Base-by-base conservation (phyloP, 2,329 filamentous ascomycete genomes). In the Sporothrix inflata region DNA sequence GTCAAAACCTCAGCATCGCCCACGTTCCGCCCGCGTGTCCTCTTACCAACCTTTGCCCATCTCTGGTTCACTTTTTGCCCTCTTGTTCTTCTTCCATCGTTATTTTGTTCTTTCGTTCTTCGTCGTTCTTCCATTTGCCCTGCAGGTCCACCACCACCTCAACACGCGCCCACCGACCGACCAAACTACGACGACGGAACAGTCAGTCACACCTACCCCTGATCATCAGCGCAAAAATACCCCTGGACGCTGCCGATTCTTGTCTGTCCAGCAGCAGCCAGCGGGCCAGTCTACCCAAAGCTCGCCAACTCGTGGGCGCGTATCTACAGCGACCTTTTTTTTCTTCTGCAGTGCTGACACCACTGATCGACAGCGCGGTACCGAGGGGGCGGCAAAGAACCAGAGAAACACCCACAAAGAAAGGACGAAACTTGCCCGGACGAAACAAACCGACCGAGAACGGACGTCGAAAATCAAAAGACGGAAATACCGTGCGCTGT, bases 1-100 rank as follows among this genome's bases (percentile, higher is more conserved):
- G 16, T 14, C 34, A 27, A 67, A 66, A 65, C 38, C 60, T 65
- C 60, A 24, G 38, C 38, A 27, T 21, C 38, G n/a, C 60, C 60
- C 60, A 45, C 38, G 60, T 65, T 27, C 34, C 38, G n/a, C n/a
- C 57, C 34, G 42, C 57, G 57, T 63, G 57, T 63, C 57, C 19
- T 42, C 4, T 24, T n/a, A 65, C 60, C 60, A 65, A 65, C 27
- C 60, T 65, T 27, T 65, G 38, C n/a, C 34, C 21, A 42, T 65
- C 21, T 65, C 60, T 45, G 60, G 60, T 27, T 65, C 60, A 8
- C 51, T 30, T 27, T n/a, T 55, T 12, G 11, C 51, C 38, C 24
- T 40, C 8, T 38, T 27, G 16, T 61, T 40, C 30, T 38, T 61
- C 19, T 34, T 60, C 24, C n/a, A n/a, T 21, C 8, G 47, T 49